These are phyloP conservation scores for Diaporthe vaccinii DNA, from an alignment of 2,329 filamentous ascomycete species.

Conservation along the genomic window DNA sequence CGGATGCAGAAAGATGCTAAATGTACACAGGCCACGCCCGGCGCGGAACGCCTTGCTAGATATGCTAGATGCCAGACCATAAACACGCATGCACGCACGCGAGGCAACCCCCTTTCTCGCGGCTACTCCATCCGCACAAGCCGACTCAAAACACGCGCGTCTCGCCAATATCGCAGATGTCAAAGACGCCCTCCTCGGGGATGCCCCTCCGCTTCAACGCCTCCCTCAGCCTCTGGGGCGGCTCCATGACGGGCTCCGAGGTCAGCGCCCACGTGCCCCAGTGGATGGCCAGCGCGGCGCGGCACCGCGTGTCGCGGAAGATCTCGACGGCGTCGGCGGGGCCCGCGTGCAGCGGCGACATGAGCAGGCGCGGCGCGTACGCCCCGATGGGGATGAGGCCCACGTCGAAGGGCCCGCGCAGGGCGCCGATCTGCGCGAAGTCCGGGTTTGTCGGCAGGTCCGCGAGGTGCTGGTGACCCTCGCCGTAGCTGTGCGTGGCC, in stretches of 20 bases:
- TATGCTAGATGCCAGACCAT: slow-evolving; percentile 8
- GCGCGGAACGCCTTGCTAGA: slow-evolving; percentile 20
- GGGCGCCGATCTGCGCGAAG: slow-evolving; percentile 84
- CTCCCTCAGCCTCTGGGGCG: slow-evolving; percentile 78
- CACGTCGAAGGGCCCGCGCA: slow-evolving; percentile 88
- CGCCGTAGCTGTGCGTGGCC: slow-evolving; percentile 73
- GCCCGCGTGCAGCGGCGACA: slow-evolving; percentile 87
- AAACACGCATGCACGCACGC: background rate
- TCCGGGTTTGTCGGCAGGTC: slow-evolving; percentile 82
- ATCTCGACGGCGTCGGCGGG: slow-evolving; percentile 92
- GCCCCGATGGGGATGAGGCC: slow-evolving; percentile 95
- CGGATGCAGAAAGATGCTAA: background rate
- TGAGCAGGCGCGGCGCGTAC: slow-evolving; percentile 79
- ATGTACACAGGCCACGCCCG: background rate
- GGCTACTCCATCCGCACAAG: background rate
- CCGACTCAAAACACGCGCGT: slow-evolving; percentile 76
- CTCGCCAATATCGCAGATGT: slow-evolving; percentile 87
- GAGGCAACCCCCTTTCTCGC: background rate
- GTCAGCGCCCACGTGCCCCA: slow-evolving; percentile 95
- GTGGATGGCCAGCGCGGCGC: slow-evolving; percentile 86
- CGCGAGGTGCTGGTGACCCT: slow-evolving; percentile 70
- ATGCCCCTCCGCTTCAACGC: slow-evolving; percentile 78
- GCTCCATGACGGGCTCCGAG: slow-evolving; percentile 86
- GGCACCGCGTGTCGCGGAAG: slow-evolving; percentile 85
- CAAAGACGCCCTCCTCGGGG: slow-evolving; percentile 80